These are phyloP conservation scores for Colletotrichum sp. DNA, from an alignment of 2,329 filamentous ascomycete species.

Conservation along the genomic window DNA sequence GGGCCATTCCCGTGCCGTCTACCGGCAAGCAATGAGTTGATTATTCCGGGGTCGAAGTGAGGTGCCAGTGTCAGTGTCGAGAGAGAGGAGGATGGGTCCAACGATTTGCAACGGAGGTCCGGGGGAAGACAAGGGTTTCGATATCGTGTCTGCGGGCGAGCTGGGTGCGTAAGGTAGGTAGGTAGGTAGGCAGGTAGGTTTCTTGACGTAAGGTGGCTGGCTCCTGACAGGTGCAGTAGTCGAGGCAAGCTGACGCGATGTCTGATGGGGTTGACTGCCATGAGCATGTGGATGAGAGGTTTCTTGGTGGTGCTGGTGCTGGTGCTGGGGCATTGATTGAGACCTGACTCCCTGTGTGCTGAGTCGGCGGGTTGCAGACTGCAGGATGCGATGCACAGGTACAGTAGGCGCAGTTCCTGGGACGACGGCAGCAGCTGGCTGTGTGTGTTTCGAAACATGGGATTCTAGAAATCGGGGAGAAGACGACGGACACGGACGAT, in stretches of 20 bases:
- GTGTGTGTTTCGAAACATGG: constrained; percentile 20
- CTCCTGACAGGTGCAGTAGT: constrained; percentile 9
- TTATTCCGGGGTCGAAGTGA: background rate
- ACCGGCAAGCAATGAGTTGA: background rate
- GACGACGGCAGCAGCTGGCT: constrained; percentile 8
- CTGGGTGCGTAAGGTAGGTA: background rate
- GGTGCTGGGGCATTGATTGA: background rate
- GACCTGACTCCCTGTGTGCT: background rate
- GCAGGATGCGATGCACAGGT: constrained; percentile 9
- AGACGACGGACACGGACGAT: background rate
- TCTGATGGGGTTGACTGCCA: background rate
- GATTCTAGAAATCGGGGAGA: constrained; percentile 17
- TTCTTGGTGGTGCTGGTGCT: background rate
- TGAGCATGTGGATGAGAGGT: background rate
- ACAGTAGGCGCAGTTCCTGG: constrained; percentile 14
- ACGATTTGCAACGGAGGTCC: constrained; percentile 19
- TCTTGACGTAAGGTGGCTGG: constrained; percentile 5
- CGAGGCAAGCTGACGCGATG: background rate
- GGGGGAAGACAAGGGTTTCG: constrained; percentile 14
- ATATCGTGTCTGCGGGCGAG: constrained; percentile 6
- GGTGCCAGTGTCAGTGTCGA: background rate
- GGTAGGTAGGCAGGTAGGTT: background rate
- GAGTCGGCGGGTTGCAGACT: background rate
- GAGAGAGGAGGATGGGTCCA: background rate
- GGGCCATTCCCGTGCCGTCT: background rate